Base-by-base conservation (phyloP, 179 eudicot species). In the Silene noctiflora region DNA sequence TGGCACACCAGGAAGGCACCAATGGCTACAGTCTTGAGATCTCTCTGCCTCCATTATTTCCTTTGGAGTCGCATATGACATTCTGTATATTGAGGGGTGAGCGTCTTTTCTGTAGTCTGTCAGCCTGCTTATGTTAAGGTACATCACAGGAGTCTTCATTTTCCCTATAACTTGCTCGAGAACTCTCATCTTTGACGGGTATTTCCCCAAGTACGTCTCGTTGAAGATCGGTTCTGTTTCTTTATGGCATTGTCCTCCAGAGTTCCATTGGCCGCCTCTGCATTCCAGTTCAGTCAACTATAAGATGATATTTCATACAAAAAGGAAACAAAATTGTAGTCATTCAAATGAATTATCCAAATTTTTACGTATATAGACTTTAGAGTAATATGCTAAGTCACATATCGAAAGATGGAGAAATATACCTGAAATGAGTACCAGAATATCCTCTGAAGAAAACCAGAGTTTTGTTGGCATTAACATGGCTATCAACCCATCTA, bases 1-100 rank as follows among this genome's bases (percentile, higher is more conserved):
- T 0, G 97, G 98, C 51, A 94, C 91, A 24, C 98, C 98, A 0
- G 98, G 98, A 78, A 94, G 82, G 86, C 98, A 94, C 97, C 98
- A 94, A 76, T 94, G 98, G 69, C 97, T 92, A 85, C 98, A 94
- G 81, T 94, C 97, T 78, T 94, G 96, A 14, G 86, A 81, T n/a
- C 73, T 84, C 76, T 81, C 86, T 0, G 89, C 90, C 22, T 83
- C 83, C 2, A 39, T 59, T 75, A 84, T 79, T 71, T 89, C 91
- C 70, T 81, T 69, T 1, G 68, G 83, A 6, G 88, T 76, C 59
- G 63, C 73, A 64, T 87, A 87, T 24, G 79, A 75, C 77, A 81
- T 86, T 68, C 98, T 80, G 83, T 88, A 94, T 73, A 92, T 87
- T 0, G 98, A 94, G 22, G 98, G 97, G 72, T 94, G 98, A 21